A percentile compares a stretch with the other conserved stretches of the same genome.
Conservation (phyloP, 345 rosid species). For the Populus nigra region DNA sequence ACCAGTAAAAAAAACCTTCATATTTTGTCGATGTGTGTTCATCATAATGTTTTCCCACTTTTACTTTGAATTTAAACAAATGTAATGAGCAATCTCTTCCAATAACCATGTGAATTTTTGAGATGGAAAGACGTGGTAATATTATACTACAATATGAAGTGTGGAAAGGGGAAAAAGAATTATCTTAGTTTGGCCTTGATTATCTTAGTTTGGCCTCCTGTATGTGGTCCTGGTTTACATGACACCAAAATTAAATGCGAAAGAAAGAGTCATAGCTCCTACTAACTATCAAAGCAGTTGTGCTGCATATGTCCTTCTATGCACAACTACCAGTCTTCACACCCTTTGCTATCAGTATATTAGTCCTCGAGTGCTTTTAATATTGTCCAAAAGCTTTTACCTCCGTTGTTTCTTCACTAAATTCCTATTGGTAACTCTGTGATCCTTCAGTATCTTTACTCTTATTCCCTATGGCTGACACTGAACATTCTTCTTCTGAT, state of each 20-base stretch:
- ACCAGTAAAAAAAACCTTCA: too few relatives aligned
- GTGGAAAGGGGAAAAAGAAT: not conserved
- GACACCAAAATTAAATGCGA: not conserved
- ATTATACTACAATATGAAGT: not conserved
- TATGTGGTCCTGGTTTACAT: not conserved
- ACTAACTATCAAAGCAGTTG: not conserved
- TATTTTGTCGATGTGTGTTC: too few relatives aligned
- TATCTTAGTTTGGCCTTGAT: too few relatives aligned
- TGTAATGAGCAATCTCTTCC: not conserved
- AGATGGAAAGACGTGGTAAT: not conserved
- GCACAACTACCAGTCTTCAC: constrained; percentile 16
- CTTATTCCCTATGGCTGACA: constrained; percentile 43
- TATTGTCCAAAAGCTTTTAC: not conserved
- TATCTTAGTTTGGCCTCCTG: not conserved
- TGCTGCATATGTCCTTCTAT: not conserved
- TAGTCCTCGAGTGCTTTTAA: not conserved
- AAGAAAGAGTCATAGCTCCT: not conserved
- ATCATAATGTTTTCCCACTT: too few relatives aligned
- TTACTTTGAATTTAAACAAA: too few relatives aligned
- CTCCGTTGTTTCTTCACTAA: not conserved
- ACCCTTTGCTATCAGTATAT: not conserved
- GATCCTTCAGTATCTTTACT: too few relatives aligned
- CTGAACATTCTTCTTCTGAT: constrained; percentile 47
- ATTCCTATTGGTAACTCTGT: not conserved
- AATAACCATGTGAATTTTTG: not conserved